Evolutionary conservation across 331 rosid species (phyloP).

Genomic region (Prunus yedoensis): DNA sequence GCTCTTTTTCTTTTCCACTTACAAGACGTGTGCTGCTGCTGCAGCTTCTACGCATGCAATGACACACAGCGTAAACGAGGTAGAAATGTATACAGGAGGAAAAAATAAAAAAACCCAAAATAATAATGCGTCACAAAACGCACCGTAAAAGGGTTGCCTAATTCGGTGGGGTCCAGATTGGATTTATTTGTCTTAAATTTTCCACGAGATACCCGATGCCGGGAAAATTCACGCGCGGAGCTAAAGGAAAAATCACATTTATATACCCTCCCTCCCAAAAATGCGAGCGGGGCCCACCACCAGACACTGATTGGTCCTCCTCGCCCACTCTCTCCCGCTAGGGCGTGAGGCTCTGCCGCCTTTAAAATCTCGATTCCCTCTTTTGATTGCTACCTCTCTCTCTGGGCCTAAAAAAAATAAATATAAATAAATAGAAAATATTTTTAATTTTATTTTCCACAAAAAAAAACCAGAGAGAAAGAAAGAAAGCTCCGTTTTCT

Average conservation of each 20-base stretch:
- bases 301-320: conserved; percentile 31
- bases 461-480: background rate
- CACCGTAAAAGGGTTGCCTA: background rate
- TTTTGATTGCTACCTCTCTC: background rate
- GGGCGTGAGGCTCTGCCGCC: conserved; percentile 38
- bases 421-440: too few species aligned
- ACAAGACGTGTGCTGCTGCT: too few species aligned
- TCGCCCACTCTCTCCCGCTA: conserved; percentile 15
- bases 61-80: too few species aligned
- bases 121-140: background rate
- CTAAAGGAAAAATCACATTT: background rate
- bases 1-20: too few species aligned
- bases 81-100: too few species aligned
- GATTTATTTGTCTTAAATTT: background rate
- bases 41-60: too few species aligned
- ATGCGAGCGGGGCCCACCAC: background rate
- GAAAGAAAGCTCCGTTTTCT: background rate
- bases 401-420: background rate
- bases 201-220: conserved; percentile 24
- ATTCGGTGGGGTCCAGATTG: background rate
- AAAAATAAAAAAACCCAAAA: too few species aligned
- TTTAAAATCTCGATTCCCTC: conserved; percentile 37
- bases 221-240: background rate
- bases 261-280: background rate
- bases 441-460: too few species aligned